Evolutionary conservation across 2,329 filamentous ascomycete genomes (phyloP), one percentile per base, ranked within the genome.

Genomic region (Fusarium clavum): DNA sequence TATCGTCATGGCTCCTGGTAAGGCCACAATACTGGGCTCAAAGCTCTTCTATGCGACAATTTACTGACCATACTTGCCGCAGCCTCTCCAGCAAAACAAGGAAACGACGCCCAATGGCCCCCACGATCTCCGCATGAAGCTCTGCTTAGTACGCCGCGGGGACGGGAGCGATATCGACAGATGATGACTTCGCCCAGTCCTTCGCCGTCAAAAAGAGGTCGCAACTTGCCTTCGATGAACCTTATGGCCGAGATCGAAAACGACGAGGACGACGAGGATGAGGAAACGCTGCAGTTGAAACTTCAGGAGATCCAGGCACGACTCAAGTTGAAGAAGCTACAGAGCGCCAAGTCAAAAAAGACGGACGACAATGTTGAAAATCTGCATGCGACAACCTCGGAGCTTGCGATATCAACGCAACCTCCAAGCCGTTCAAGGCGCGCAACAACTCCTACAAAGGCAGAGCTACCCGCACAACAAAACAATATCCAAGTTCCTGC

Each of bases 261-360:
- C 6, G 82, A 82, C 7, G 86, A 89, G 12, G 89, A 91, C 0
- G 91, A 93, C 7, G 92, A 97, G 9, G 94, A 97, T 73, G 95
- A 98, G 79, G 94, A 98, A 83, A 97, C 90, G 2, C 82, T 98
- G 34, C 89, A 97, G 76, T 83, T 99, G 67, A 91, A 97, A 78
- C 83, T 98, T 8, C 90, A 94, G 70, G 94, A 93, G 58, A 97
- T 99, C 62, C 91, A 98, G 79, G 94, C 94, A 9, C 91, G 92
- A 64, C 82, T 98, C 55, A 96, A 91, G 79, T 81, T 98, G 70
- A 98, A 98, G 80, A 94, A 91, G 76, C 82, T 98, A 16, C 92
- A 96, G 78, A 91, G 90, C 76, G 80, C 79, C 51, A 79, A 73
- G 55, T 62, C 63, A 8, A 74, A 72, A 48, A 75, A 71, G 64